phyloP scores from a whole-genome alignment of 1,284 basidiomycete genomes.

The Rhodofomes roseus region DNA sequence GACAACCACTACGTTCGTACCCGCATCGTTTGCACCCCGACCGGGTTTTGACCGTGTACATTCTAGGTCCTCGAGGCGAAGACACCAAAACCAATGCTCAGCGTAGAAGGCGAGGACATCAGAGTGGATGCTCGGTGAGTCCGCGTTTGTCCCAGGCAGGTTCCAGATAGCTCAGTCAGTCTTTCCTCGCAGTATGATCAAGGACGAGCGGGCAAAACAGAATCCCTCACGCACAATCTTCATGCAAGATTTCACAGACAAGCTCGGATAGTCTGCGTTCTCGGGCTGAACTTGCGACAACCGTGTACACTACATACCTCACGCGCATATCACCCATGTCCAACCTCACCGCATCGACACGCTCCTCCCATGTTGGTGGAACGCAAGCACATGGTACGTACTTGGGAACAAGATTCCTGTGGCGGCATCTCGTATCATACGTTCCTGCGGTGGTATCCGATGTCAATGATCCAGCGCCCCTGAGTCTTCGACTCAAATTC shows the following conservation, averaged over 20 bases:
- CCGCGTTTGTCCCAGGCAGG: not conserved
- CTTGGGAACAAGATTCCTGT: too few relatives aligned
- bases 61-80: constrained; percentile 89
- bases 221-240: constrained; percentile 50
- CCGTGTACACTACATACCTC: not conserved
- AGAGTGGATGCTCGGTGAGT: constrained; percentile 81
- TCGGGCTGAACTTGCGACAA: not conserved
- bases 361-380: not conserved
- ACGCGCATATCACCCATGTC: not conserved
- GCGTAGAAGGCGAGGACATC: constrained; percentile 89
- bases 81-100: constrained; percentile 81
- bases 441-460: too few relatives aligned
- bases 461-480: too few relatives aligned
- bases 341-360: not conserved
- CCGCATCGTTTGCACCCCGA: not conserved
- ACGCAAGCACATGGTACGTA: too few relatives aligned
- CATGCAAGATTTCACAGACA: constrained; percentile 34
- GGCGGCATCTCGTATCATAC: too few relatives aligned
- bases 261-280: constrained; percentile 27
- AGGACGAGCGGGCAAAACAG: constrained; percentile 62
- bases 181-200: constrained; percentile 51
- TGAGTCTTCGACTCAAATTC: too few relatives aligned
- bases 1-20: constrained; percentile 94
- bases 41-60: not conserved
- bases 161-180: constrained; percentile 1